These are phyloP conservation scores for Prunus padus DNA, from an alignment of 306 rosid genomes.

Conservation along the genomic window DNA sequence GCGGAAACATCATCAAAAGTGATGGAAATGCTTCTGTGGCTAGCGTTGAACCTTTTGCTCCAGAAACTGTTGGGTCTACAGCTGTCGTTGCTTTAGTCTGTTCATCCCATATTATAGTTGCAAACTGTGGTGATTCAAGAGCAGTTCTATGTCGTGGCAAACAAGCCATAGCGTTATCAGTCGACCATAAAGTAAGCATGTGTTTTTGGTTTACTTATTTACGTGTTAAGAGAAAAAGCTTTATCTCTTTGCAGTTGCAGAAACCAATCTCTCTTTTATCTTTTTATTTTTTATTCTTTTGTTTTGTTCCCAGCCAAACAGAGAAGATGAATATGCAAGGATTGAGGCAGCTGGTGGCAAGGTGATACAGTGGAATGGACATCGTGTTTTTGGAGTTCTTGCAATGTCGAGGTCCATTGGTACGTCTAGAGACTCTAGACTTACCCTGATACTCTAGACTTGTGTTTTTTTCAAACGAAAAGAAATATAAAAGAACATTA, in stretches of 20 bases:
- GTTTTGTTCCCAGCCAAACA: constrained; percentile 45
- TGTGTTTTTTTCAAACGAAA: neutral
- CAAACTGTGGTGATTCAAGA: constrained; percentile 66
- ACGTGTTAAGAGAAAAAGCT: neutral
- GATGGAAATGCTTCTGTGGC: constrained; percentile 22
- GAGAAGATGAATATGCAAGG: constrained; percentile 56
- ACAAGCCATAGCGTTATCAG: constrained; percentile 49
- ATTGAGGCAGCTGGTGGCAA: constrained; percentile 62
- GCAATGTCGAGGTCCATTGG: constrained; percentile 70
- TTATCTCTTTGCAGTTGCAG: neutral
- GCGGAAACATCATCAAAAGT: constrained; percentile 12
- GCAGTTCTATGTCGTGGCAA: constrained; percentile 58
- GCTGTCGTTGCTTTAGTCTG: constrained; percentile 56
- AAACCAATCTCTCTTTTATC: neutral
- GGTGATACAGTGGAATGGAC: constrained; percentile 60
- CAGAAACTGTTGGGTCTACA: constrained; percentile 63
- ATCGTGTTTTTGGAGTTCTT: constrained; percentile 59
- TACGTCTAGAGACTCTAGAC: constrained; percentile 15
- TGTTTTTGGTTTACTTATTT: constrained; percentile 1
- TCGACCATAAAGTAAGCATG: constrained; percentile 52
- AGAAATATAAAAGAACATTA: neutral
- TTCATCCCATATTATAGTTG: constrained; percentile 57
- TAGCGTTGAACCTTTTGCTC: constrained; percentile 40
- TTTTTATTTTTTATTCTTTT: neutral
- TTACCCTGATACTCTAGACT: neutral